Percentiles rank a stretch among this genome's conserved stretches.
Evolutionary conservation across 1,284 basidiomycete genomes (phyloP).

Genomic region (Erythrobasidium hasegawianum): DNA sequence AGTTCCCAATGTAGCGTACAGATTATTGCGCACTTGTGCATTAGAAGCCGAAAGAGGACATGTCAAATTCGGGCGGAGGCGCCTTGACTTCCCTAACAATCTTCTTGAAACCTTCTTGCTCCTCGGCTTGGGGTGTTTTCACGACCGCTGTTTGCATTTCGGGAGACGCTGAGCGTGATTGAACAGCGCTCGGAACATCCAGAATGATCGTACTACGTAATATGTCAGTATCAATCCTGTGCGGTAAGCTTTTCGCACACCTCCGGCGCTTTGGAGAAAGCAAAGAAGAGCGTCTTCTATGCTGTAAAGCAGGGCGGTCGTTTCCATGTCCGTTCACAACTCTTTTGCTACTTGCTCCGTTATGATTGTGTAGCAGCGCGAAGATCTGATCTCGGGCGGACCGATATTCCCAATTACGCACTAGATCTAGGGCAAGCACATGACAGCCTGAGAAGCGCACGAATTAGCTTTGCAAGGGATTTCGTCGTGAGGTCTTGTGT

Average conservation of each 20-base stretch:
- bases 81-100: constrained; percentile 28
- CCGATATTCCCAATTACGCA: constrained; percentile 52
- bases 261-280: constrained; percentile 17
- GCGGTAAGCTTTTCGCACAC: too few species aligned
- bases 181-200: constrained; percentile 22
- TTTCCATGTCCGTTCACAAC: background rate
- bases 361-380: background rate
- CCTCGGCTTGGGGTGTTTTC: background rate
- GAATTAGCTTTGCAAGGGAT: constrained; percentile 28
- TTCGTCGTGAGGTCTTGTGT: background rate
- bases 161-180: constrained; percentile 13
- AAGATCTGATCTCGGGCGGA: background rate
- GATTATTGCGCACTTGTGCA: background rate
- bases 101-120: constrained; percentile 19
- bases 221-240: too few species aligned
- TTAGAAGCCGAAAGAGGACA: constrained; percentile 30
- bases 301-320: background rate
- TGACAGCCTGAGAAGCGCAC: constrained; percentile 75
- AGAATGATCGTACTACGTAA: constrained; percentile 19
- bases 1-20: constrained; percentile 9
- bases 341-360: too few species aligned
- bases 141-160: background rate
- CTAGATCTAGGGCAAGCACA: constrained; percentile 74
- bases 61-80: constrained; percentile 31
- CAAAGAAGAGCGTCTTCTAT: constrained; percentile 12